These are phyloP conservation scores for Cercospora sp. DNA, from an alignment of 2,329 filamentous ascomycete species.

Conservation along the genomic window DNA sequence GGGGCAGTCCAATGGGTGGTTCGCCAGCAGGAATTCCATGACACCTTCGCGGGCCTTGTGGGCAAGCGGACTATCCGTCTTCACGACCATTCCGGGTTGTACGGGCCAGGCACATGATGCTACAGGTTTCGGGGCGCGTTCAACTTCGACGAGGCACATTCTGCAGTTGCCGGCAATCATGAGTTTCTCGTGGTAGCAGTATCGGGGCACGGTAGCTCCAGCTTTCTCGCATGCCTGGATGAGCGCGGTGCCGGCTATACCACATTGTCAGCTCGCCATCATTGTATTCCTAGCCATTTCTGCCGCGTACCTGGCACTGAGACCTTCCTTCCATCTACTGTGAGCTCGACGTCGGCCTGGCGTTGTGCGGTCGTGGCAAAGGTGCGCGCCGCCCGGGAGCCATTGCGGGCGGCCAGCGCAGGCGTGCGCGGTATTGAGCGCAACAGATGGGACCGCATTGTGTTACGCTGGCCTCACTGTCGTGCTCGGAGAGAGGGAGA, in stretches of 20 bases:
- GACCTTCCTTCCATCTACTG: conserved; percentile 94
- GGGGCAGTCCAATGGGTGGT: conserved; percentile 93
- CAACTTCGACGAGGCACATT: conserved; percentile 99
- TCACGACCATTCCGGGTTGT: conserved; percentile 97
- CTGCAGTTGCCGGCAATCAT: conserved; percentile 99
- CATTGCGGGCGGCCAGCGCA: conserved; percentile 40
- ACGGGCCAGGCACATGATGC: conserved; percentile 99
- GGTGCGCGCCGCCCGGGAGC: conserved; percentile 65
- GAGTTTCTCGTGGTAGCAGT: conserved; percentile 99
- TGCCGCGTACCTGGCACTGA: conserved; percentile 80
- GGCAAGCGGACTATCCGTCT: conserved; percentile 92
- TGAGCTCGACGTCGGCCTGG: conserved; percentile 92
- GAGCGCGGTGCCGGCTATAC: conserved; percentile 84
- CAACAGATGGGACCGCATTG: conserved; percentile 66
- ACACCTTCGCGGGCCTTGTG: conserved; percentile 99
- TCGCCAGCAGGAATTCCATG: conserved; percentile 97
- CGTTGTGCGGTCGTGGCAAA: conserved; percentile 80
- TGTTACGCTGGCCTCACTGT: conserved; percentile 38
- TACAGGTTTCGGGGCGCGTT: conserved; percentile 92
- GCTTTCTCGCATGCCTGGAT: conserved; percentile 99
- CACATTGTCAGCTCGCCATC: conserved; percentile 26
- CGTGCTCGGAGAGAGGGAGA: conserved; percentile 15
- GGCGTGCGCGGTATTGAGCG: conserved; percentile 61
- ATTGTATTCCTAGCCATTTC: not conserved
- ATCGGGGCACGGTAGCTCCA: conserved; percentile 87